These are phyloP conservation scores for Crithidia bombi DNA, from an alignment of 208 protist species.

Conservation along the genomic window DNA sequence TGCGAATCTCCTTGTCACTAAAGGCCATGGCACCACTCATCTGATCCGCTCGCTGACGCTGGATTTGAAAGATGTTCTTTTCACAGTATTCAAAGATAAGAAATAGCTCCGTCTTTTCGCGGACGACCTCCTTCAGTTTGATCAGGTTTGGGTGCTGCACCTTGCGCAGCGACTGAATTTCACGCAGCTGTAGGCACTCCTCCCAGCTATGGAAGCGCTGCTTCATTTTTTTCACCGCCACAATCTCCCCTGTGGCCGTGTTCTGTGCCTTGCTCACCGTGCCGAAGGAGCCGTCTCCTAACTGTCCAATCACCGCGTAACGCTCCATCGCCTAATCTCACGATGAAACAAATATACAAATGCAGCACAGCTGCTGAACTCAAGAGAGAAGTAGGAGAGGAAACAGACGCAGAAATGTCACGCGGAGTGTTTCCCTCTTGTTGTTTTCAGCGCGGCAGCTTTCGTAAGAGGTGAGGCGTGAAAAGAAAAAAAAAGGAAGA, in stretches of 20 bases:
- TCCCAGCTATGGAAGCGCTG: constrained; percentile 97
- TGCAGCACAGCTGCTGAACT: background rate
- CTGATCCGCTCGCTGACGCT: constrained; percentile 87
- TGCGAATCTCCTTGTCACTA: constrained; percentile 94
- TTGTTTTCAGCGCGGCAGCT: background rate
- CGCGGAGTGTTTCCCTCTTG: background rate
- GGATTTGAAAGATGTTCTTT: constrained; percentile 96
- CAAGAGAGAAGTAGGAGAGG: constrained; percentile 1
- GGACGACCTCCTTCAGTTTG: constrained; percentile 98
- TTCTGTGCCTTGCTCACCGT: constrained; percentile 95
- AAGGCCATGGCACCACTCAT: constrained; percentile 87
- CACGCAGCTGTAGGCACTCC: constrained; percentile 96
- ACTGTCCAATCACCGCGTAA: constrained; percentile 94
- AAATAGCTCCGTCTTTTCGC: constrained; percentile 97
- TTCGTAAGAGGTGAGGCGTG: no score
- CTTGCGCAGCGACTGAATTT: constrained; percentile 96
- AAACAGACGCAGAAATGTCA: background rate
- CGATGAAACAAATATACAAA: constrained; percentile 14
- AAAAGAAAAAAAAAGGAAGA: no score
- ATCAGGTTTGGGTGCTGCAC: constrained; percentile 98
- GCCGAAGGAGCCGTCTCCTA: constrained; percentile 98
- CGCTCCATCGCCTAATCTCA: constrained; percentile 82
- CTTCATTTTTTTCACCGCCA: constrained; percentile 99
- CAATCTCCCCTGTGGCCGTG: constrained; percentile 90
- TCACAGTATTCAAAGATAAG: constrained; percentile 99